These are phyloP conservation scores for Hylodesmum podocarpum DNA, from an alignment of 306 rosid genomes.

Conservation along the genomic window DNA sequence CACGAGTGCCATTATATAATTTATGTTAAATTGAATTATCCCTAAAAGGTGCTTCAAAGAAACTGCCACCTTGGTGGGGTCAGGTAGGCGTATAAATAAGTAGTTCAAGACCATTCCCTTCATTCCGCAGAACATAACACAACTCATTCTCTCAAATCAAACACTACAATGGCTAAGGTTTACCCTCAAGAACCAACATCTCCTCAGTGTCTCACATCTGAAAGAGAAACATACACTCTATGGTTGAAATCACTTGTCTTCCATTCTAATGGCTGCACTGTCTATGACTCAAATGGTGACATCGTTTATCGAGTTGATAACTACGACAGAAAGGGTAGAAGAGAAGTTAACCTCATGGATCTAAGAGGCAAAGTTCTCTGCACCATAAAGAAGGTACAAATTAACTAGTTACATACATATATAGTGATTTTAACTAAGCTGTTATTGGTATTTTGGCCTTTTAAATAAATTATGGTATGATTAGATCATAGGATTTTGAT, in stretches of 20 bases:
- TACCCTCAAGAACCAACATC: slow-evolving; percentile 36
- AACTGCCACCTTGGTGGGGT: slow-evolving; percentile 13
- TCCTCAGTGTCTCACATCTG: slow-evolving; percentile 4
- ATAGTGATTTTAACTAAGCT: background rate
- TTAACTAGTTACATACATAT: background rate
- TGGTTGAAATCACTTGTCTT: slow-evolving; percentile 93
- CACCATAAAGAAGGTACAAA: slow-evolving; percentile 57
- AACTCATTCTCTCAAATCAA: background rate
- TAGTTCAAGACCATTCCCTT: background rate
- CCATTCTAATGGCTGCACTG: slow-evolving; percentile 87
- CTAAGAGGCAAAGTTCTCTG: slow-evolving; percentile 59
- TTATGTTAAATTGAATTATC: slow-evolving; percentile 13
- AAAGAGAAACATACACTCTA: slow-evolving; percentile 64
- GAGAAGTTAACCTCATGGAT: slow-evolving; percentile 88
- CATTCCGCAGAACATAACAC: background rate
- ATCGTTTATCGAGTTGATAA: slow-evolving; percentile 82
- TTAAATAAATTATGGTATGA: background rate
- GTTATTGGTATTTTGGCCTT: background rate
- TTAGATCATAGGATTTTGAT: background rate
- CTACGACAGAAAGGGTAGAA: slow-evolving; percentile 63
- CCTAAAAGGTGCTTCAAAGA: slow-evolving; percentile 8
- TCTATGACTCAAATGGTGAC: slow-evolving; percentile 65
- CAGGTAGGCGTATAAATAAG: slow-evolving; percentile 34
- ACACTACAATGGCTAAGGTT: slow-evolving; percentile 39
- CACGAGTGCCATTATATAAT: slow-evolving; percentile 22